These are phyloP conservation scores for Spirogloea muscicola DNA, from an alignment of 139 green algal genomes.

Conservation along the genomic window DNA sequence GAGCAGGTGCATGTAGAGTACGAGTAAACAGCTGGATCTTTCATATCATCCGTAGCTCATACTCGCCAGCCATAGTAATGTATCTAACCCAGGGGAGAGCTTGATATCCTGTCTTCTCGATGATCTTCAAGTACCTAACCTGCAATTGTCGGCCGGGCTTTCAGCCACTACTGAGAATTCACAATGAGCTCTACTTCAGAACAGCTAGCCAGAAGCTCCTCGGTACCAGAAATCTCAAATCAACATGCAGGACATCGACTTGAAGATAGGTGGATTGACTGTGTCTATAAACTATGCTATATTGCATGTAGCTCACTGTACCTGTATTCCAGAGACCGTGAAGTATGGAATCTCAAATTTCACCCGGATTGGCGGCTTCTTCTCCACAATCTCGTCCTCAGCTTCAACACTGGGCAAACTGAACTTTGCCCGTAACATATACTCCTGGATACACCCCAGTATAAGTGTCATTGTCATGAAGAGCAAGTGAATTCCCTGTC, in stretches of 20 bases:
- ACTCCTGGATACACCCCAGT: slow-evolving; percentile 21
- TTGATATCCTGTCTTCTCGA: slow-evolving; percentile 94
- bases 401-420: slow-evolving; percentile 76
- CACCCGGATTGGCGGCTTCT: slow-evolving; percentile 92
- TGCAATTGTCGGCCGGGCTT: no score
- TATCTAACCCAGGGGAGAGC: slow-evolving; percentile 94
- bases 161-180: no score
- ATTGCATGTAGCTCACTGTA: no score
- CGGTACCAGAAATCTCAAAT: no score
- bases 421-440: slow-evolving; percentile 71
- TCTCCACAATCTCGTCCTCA: slow-evolving; percentile 69
- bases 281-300: no score
- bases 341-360: slow-evolving; percentile 99
- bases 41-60: slow-evolving; percentile 86
- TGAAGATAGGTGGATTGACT: no score
- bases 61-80: slow-evolving; percentile 90
- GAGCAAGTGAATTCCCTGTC: no score
- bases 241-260: no score
- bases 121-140: slow-evolving; percentile 90
- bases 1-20: no score
- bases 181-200: no score
- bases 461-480: not conserved
- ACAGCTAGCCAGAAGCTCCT: no score
- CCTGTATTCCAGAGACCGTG: slow-evolving; percentile 94
- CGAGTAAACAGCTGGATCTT: no score